Percentiles rank a stretch among this genome's conserved stretches.
Conservation (phyloP, 164 flowering plant genomes). For the Magnolia sinica region DNA sequence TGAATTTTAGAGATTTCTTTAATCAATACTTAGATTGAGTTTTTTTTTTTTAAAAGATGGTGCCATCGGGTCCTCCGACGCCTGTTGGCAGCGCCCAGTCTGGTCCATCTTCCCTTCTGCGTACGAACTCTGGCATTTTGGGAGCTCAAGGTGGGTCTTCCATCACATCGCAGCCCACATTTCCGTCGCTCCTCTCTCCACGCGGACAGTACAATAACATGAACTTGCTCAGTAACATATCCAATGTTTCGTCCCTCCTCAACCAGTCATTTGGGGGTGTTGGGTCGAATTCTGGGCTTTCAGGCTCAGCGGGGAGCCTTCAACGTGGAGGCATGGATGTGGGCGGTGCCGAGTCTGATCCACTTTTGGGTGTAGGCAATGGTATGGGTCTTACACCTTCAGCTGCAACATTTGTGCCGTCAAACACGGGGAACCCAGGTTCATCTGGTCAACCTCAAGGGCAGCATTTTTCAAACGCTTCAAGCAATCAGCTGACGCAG, state of each 20-base stretch:
- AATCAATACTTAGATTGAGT: neutral
- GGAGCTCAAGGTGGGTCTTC: conserved; percentile 67
- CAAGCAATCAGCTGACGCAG: conserved; percentile 48
- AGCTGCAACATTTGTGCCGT: conserved; percentile 39
- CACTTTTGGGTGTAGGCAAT: conserved; percentile 62
- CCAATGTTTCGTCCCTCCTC: conserved; percentile 66
- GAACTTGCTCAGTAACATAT: conserved; percentile 66
- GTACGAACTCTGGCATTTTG: conserved; percentile 43
- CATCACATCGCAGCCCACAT: conserved; percentile 57
- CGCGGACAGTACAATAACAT: conserved; percentile 57
- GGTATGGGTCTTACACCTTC: conserved; percentile 58
- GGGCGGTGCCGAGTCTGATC: conserved; percentile 72
- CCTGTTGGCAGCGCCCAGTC: conserved; percentile 41
- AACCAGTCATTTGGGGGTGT: conserved; percentile 78
- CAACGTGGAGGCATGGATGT: conserved; percentile 56
- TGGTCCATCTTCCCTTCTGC: conserved; percentile 29
- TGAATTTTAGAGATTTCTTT: neutral
- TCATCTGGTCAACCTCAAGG: conserved; percentile 62
- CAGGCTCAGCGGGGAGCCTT: conserved; percentile 57
- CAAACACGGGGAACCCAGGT: conserved; percentile 42
- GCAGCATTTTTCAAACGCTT: conserved; percentile 50
- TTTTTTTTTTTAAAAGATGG: conserved; percentile 19
- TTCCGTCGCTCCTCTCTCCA: conserved; percentile 65
- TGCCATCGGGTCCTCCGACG: conserved; percentile 45
- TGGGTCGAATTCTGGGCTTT: conserved; percentile 50